phyloP scores from a whole-genome alignment of 2,329 filamentous ascomycete species.

The Penicillium palitans region DNA sequence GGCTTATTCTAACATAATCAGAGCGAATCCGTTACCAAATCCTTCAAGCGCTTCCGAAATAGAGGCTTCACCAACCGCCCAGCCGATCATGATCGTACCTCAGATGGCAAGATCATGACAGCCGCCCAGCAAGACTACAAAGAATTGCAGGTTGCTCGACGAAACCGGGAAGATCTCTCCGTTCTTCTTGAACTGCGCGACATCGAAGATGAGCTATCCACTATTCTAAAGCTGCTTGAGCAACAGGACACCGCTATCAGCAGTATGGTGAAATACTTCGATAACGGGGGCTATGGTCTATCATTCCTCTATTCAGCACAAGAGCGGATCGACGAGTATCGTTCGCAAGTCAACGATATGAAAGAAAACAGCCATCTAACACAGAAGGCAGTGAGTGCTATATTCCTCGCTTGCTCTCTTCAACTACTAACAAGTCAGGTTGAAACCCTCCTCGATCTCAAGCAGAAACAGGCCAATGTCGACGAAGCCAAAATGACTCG shows the following conservation, averaged over 20 bases:
- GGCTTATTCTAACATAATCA: conserved; percentile 25
- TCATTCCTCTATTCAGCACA: conserved; percentile 57
- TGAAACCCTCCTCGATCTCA: conserved; percentile 66
- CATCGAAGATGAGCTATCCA: conserved; percentile 63
- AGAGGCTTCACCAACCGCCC: conserved; percentile 54
- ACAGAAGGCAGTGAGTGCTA: conserved; percentile 54
- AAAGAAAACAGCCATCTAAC: conserved; percentile 57
- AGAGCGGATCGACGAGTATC: conserved; percentile 56
- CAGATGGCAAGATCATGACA: conserved; percentile 34
- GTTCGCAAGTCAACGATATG: conserved; percentile 58
- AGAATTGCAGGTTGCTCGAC: conserved; percentile 52
- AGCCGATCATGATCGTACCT: conserved; percentile 32
- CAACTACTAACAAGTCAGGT: conserved; percentile 43
- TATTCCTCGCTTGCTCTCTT: background rate
- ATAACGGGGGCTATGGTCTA: conserved; percentile 45
- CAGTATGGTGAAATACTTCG: conserved; percentile 38
- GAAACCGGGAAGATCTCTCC: conserved; percentile 64
- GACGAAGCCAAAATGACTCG: conserved; percentile 65
- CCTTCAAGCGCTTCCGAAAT: conserved; percentile 62
- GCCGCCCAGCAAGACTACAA: conserved; percentile 43
- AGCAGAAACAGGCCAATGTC: conserved; percentile 66
- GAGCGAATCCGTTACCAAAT: conserved; percentile 63
- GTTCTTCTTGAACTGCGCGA: conserved; percentile 63
- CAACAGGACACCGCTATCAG: conserved; percentile 55
- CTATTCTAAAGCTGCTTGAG: conserved; percentile 59